Evolutionary conservation across 1,139 yeast species (phyloP).

Genomic region (Citeromyces siamensis): DNA sequence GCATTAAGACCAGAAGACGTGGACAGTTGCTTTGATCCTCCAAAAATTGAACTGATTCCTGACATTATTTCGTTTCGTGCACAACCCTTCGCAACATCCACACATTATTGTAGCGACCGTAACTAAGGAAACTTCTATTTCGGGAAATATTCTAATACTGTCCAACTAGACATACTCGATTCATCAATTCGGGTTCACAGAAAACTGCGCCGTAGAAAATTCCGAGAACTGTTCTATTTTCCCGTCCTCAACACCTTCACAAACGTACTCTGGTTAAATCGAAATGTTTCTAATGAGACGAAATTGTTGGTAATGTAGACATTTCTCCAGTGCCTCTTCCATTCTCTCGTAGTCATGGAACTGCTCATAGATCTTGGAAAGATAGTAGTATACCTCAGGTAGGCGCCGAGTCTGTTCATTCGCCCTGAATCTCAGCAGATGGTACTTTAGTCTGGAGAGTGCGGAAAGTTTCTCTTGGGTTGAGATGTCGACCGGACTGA

Average conservation of each 20-base stretch:
- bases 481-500: slow-evolving; percentile 25
- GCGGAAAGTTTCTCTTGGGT: slow-evolving; percentile 53
- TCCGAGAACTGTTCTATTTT: no score
- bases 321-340: slow-evolving; percentile 46
- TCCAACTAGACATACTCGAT: no score
- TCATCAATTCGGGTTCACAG: no score
- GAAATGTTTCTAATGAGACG: no score
- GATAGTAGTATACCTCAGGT: slow-evolving; percentile 65
- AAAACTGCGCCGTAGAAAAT: no score
- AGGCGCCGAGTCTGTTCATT: slow-evolving; percentile 38
- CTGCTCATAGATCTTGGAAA: slow-evolving; percentile 52
- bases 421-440: slow-evolving; percentile 47
- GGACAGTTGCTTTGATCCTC: slow-evolving; percentile 4
- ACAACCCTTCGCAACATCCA: no score
- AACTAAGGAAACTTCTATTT: no score
- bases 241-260: no score
- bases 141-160: no score
- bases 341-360: slow-evolving; percentile 43
- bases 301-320: slow-evolving; percentile 13
- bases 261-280: no score
- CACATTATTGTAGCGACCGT: no score
- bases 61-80: no score
- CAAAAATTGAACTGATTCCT: slow-evolving; percentile 5
- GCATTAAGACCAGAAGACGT: slow-evolving; percentile 15
- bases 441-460: slow-evolving; percentile 46